Conservation (phyloP, 257 asterid genomes). For the Petrea volubilis region DNA sequence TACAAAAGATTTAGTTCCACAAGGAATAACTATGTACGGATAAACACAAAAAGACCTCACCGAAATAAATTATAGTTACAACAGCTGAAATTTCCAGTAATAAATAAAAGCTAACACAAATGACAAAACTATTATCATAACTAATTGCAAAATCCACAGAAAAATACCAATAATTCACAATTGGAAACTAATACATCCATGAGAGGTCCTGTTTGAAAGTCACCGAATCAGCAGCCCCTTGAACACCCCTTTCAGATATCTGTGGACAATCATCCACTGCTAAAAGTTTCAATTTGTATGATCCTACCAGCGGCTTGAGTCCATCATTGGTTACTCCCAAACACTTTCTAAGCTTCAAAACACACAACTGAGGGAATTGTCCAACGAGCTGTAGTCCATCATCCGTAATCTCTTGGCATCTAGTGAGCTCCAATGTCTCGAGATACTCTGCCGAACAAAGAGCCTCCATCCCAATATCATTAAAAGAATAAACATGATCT, state of each 20-base stretch:
- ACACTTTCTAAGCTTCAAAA: conserved; percentile 63
- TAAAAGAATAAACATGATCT: conserved; percentile 65
- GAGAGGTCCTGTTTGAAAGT: conserved; percentile 70
- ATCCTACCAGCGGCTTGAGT: conserved; percentile 54
- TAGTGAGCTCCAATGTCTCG: conserved; percentile 53
- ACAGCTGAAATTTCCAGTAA: not conserved
- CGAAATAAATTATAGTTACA: no score
- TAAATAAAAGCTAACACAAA: not conserved
- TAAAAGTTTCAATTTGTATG: conserved; percentile 48
- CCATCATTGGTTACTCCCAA: conserved; percentile 77
- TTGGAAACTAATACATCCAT: conserved; percentile 61
- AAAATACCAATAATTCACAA: not conserved
- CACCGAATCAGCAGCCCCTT: conserved; percentile 61
- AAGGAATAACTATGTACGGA: not conserved
- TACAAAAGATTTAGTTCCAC: not conserved
- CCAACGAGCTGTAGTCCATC: conserved; percentile 67
- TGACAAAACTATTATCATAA: not conserved
- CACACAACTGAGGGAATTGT: conserved; percentile 46
- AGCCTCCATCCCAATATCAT: conserved; percentile 75
- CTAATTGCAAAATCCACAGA: not conserved
- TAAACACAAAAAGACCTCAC: not conserved
- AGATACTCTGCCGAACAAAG: conserved; percentile 64
- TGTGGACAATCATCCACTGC: conserved; percentile 83
- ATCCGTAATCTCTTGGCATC: conserved; percentile 87
- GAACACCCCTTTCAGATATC: conserved; percentile 68